phyloP scores from a whole-genome alignment of 192 early-diverging fungal species.

The Nowakowskiella sp. region DNA sequence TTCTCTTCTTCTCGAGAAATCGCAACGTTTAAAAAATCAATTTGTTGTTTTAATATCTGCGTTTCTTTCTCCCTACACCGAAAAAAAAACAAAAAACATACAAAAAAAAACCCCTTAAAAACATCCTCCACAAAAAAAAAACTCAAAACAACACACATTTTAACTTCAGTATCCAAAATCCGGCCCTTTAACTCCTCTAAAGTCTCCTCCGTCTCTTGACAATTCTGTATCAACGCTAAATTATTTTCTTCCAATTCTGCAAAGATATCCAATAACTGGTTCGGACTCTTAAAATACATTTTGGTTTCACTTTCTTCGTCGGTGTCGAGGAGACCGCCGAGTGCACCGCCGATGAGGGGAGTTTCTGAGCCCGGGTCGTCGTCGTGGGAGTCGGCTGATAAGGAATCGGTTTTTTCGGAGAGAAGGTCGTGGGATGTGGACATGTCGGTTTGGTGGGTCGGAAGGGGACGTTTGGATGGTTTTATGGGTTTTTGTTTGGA shows the following conservation, averaged over 20 bases:
- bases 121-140: neutral
- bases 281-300: slow-evolving; percentile 43
- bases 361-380: slow-evolving; percentile 1
- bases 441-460: no score
- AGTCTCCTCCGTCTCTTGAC: slow-evolving; percentile 55
- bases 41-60: slow-evolving; percentile 43
- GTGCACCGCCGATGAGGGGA: slow-evolving; percentile 3
- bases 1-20: slow-evolving; percentile 51
- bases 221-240: slow-evolving; percentile 50
- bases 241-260: slow-evolving; percentile 57
- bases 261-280: slow-evolving; percentile 50
- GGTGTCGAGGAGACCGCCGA: neutral
- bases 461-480: no score
- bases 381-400: slow-evolving; percentile 16
- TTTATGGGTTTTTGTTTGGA: no score
- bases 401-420: neutral
- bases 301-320: slow-evolving; percentile 30
- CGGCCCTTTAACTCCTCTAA: slow-evolving; percentile 44
- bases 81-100: slow-evolving; percentile 2
- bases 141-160: slow-evolving; percentile 27
- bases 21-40: slow-evolving; percentile 43
- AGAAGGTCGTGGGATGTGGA: neutral
- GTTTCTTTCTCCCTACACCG: slow-evolving; percentile 41
- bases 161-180: slow-evolving; percentile 42
- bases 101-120: neutral